Evolutionary conservation across 331 rosid genomes (phyloP), one percentile per base, ranked within the genome.

Genomic region (Dryas integrifolia): DNA sequence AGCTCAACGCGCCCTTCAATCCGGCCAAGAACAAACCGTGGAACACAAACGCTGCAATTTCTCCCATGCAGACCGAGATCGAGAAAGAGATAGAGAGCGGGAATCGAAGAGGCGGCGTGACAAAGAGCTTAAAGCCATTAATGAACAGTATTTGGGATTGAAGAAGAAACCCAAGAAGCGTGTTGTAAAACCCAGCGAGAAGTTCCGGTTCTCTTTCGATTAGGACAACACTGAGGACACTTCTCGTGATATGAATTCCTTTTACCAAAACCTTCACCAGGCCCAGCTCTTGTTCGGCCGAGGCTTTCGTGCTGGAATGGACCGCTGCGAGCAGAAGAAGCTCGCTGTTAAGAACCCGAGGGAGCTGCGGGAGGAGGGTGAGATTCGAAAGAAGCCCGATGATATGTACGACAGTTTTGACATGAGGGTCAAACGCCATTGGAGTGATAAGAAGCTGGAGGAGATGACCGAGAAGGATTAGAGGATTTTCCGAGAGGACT

Each of bases 201-300:
- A 91, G 78, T 91, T 91, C 60, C 87, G 97, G 0, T 91, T 91
- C 77, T 89, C 97, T 1, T 91, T 91, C 73, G 96, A 91, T 62
- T 91, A 96, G 97, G 97, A 91, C 69, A 91, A 91, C 79, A 89
- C 96, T 0, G 97, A 91, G 75, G 96, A 89, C 72, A 91, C 97
- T 11, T 91, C 97, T 2, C 91, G 92, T 10, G 97, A 91, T 61
- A 91, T 91, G 96, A 91, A 91, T 58, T 0, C 57, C 10, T 84
- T 91, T 8, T 91, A 91, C 68, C 97, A 91, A 69, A 91, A 91
- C 79, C 97, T 96, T 69, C 97, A 91, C 59, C 96, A 91, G 82
- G 97, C 97, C 43, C 97, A 87, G 76, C 92, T 88, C 5, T 71
- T 91, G 52, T 91, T 91, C 18, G 97, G 96, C 1, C 84, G 97